These are phyloP conservation scores for Podospora pseudocomata DNA, from an alignment of 495 filamentous ascomycete genomes.

Conservation along the genomic window DNA sequence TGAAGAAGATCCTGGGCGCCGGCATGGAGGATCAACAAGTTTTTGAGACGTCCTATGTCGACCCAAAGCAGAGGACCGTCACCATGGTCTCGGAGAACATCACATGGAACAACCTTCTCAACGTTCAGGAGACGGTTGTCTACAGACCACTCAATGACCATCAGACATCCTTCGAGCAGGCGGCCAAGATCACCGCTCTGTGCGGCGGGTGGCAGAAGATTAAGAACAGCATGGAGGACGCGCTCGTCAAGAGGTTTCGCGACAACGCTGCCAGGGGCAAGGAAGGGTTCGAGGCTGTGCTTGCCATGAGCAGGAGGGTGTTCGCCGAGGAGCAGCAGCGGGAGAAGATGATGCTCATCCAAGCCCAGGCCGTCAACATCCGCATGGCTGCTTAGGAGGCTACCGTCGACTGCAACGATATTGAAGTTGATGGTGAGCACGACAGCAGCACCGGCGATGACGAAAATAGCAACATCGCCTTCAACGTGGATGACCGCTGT, in stretches of 20 bases:
- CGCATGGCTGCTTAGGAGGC: conserved; percentile 21
- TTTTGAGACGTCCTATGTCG: conserved; percentile 92
- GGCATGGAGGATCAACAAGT: conserved; percentile 70
- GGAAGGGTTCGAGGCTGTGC: conserved; percentile 89
- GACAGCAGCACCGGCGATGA: not conserved
- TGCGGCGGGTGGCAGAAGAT: conserved; percentile 96
- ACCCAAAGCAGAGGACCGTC: conserved; percentile 73
- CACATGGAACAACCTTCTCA: conserved; percentile 82
- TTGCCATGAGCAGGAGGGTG: conserved; percentile 88
- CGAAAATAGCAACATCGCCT: not conserved
- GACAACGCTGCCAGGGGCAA: conserved; percentile 87
- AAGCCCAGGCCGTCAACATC: conserved; percentile 31
- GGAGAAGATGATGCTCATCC: conserved; percentile 31
- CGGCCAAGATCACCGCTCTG: conserved; percentile 86
- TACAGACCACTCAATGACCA: conserved; percentile 65
- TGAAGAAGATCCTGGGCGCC: conserved; percentile 69
- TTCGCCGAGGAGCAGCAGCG: conserved; percentile 77
- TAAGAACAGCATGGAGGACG: conserved; percentile 89
- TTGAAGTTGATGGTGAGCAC: not conserved
- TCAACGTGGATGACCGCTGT: not conserved
- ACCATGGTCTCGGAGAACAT: conserved; percentile 93
- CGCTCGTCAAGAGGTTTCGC: conserved; percentile 78
- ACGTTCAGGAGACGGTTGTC: conserved; percentile 81
- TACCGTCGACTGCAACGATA: not conserved
- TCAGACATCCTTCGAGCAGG: conserved; percentile 78